phyloP scores from a whole-genome alignment of 192 early-diverging fungal species.

The Dissophora globulifera region DNA sequence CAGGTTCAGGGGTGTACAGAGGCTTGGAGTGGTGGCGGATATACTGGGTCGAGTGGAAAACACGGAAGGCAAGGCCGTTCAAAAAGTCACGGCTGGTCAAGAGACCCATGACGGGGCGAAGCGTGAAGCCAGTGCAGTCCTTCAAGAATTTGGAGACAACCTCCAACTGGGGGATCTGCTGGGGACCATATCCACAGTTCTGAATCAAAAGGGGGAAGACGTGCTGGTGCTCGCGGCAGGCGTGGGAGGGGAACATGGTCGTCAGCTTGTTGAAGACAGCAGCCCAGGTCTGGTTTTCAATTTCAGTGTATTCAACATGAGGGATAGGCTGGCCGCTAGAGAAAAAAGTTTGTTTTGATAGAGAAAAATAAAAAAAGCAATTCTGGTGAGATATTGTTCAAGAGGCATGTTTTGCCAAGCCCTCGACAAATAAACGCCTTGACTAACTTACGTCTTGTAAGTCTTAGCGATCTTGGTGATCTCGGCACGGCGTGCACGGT shows the following conservation, averaged over 20 bases:
- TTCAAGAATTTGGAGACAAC: constrained; percentile 91
- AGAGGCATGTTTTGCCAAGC: too few relatives aligned
- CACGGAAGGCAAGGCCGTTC: constrained; percentile 96
- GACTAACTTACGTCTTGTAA: constrained; percentile 60
- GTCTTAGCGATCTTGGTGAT: constrained; percentile 88
- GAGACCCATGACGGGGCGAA: constrained; percentile 95
- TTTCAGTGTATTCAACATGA: constrained; percentile 79
- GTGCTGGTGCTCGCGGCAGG: constrained; percentile 92
- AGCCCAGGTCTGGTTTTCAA: constrained; percentile 89
- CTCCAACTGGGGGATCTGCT: constrained; percentile 92
- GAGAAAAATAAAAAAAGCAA: too few relatives aligned
- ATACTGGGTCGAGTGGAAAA: constrained; percentile 98
- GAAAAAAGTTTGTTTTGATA: neutral
- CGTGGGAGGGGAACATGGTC: constrained; percentile 82
- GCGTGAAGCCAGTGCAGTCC: constrained; percentile 93
- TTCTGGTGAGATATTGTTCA: too few relatives aligned
- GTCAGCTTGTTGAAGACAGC: constrained; percentile 80
- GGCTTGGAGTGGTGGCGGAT: constrained; percentile 94
- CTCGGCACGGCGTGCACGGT: constrained; percentile 83
- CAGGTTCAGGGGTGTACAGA: constrained; percentile 93
- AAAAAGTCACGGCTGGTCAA: constrained; percentile 94
- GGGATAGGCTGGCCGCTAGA: constrained; percentile 81
- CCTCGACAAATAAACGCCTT: too few relatives aligned
- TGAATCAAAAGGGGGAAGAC: constrained; percentile 89
- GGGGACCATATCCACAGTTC: constrained; percentile 88